phyloP scores from a whole-genome alignment of 345 rosid genomes.

The Boechera retrofracta region DNA sequence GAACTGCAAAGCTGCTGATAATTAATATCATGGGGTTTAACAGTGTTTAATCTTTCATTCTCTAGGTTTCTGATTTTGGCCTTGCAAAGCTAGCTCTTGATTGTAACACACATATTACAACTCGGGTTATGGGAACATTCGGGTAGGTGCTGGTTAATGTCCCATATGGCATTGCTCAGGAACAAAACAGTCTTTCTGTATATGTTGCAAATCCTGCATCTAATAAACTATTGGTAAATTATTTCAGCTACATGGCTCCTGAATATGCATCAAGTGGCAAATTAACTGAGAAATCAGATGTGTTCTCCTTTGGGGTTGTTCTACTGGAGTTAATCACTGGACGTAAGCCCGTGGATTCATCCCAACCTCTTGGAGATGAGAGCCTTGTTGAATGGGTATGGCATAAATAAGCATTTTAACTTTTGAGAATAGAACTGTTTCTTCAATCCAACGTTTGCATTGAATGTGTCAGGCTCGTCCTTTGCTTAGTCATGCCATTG shows the following conservation, averaged over 20 bases:
- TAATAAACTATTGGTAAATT: not conserved
- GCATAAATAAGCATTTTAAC: not conserved
- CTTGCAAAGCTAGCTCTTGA: conserved; percentile 95
- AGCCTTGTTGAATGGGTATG: conserved; percentile 97
- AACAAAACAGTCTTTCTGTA: not conserved
- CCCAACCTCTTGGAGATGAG: conserved; percentile 92
- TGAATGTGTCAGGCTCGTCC: conserved; percentile 78
- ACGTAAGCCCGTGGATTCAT: conserved; percentile 89
- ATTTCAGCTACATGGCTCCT: conserved; percentile 91
- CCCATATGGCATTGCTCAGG: not conserved
- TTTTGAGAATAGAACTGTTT: conserved; percentile 26
- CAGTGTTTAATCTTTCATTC: conserved; percentile 29
- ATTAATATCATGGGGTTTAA: conserved; percentile 33
- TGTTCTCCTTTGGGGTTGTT: conserved; percentile 92
- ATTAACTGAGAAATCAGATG: conserved; percentile 94
- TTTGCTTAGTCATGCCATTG: conserved; percentile 72
- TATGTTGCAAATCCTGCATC: conserved; percentile 31
- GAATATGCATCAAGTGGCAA: conserved; percentile 98
- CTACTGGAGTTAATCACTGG: conserved; percentile 95
- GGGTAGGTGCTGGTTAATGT: conserved; percentile 57
- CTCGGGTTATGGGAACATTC: conserved; percentile 98
- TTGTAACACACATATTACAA: conserved; percentile 82
- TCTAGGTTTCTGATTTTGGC: conserved; percentile 98
- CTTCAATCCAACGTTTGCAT: conserved; percentile 7
- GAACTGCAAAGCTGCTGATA: conserved; percentile 2